These are phyloP conservation scores for Fusarium austroafricanum DNA, from an alignment of 2,329 filamentous ascomycete species.

Conservation along the genomic window DNA sequence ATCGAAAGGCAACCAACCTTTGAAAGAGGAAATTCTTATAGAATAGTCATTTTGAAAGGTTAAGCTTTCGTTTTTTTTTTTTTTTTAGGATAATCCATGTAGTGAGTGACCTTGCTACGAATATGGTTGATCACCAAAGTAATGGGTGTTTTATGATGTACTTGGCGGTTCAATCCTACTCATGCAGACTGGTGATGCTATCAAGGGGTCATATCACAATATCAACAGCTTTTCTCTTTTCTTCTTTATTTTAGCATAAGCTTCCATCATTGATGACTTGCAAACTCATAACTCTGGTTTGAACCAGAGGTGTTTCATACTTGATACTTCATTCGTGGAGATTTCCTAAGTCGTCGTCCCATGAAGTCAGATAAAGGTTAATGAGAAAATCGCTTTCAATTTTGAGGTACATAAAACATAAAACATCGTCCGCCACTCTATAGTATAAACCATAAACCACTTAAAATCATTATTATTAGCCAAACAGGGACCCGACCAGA, in stretches of 20 bases:
- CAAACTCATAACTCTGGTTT: not conserved
- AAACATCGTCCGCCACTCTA: constrained; percentile 23
- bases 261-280: too few relatives aligned
- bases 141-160: not conserved
- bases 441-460: constrained; percentile 32
- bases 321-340: not conserved
- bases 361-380: not conserved
- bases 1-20: not conserved
- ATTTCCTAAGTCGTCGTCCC: not conserved
- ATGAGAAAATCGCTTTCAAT: constrained; percentile 39
- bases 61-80: not conserved
- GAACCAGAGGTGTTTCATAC: not conserved
- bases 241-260: too few relatives aligned
- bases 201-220: not conserved
- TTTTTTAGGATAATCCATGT: not conserved
- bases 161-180: not conserved
- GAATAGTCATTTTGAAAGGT: not conserved
- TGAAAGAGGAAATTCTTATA: not conserved
- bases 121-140: not conserved
- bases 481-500: constrained; percentile 22
- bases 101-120: not conserved
- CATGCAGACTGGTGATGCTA: not conserved
- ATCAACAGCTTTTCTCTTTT: too few relatives aligned
- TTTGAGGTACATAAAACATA: constrained; percentile 32
- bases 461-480: constrained; percentile 39